Conservation (phyloP, 2,329 filamentous ascomycete species). For the Fusarium sulawesiense region DNA sequence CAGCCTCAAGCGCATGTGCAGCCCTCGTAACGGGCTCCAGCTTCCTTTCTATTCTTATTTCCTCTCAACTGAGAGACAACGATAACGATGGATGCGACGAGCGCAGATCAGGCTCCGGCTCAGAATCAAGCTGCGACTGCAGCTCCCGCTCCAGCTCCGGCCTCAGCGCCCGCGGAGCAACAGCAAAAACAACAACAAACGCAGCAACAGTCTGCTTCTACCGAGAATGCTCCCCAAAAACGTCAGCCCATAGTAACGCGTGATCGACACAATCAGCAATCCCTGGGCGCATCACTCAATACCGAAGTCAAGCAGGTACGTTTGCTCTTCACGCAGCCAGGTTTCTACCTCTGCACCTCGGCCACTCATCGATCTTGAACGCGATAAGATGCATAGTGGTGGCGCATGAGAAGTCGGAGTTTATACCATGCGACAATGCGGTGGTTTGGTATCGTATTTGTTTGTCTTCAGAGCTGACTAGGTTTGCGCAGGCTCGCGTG, state of each 20-base stretch:
- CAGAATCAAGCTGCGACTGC: constrained; percentile 28
- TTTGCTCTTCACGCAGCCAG: constrained; percentile 11
- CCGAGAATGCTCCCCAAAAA: constrained; percentile 41
- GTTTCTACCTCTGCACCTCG: constrained; percentile 19
- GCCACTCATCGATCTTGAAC: constrained; percentile 13
- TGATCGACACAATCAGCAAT: constrained; percentile 71
- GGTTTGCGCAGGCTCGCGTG: constrained; percentile 74
- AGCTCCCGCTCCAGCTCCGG: constrained; percentile 12
- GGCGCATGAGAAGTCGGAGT: background rate
- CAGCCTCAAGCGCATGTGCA: constrained; percentile 36
- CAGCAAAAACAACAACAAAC: constrained; percentile 13
- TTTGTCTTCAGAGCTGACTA: constrained; percentile 30
- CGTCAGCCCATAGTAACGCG: constrained; percentile 52
- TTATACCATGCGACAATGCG: background rate
- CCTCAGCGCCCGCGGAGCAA: constrained; percentile 23
- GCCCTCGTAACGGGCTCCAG: constrained; percentile 8
- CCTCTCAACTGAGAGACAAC: constrained; percentile 27
- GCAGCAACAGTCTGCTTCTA: constrained; percentile 33
- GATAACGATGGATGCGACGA: constrained; percentile 46
- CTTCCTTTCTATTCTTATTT: constrained; percentile 24
- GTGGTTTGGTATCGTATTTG: constrained; percentile 3
- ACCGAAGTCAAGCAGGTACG: constrained; percentile 75
- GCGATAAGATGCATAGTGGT: constrained; percentile 5
- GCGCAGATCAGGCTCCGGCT: constrained; percentile 32
- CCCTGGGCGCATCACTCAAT: constrained; percentile 74